These are phyloP conservation scores for Luzula sylvatica DNA, from an alignment of 176 grass and related monocot genomes.

Conservation along the genomic window DNA sequence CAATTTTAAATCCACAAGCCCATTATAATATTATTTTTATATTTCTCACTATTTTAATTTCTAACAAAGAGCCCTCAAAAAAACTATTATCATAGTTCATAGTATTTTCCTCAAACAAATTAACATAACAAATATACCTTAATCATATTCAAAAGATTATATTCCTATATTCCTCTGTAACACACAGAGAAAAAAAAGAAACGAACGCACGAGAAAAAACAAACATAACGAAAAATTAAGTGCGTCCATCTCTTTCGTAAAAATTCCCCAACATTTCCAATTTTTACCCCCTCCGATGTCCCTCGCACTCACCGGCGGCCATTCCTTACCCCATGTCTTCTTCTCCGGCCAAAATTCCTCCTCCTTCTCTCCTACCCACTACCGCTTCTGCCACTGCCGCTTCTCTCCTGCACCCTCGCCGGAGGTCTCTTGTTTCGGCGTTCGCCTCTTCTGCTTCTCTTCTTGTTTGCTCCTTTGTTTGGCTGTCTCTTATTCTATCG, in stretches of 20 bases:
- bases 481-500: constrained; percentile 29
- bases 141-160: neutral
- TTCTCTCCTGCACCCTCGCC: constrained; percentile 36
- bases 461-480: constrained; percentile 30
- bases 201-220: neutral
- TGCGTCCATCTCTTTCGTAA: neutral
- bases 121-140: neutral
- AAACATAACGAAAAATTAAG: neutral
- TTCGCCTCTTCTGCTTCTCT: constrained; percentile 11
- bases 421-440: constrained; percentile 18
- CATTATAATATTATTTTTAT: neutral
- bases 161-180: too few relatives aligned
- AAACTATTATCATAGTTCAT: neutral
- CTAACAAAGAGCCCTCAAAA: neutral
- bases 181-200: neutral
- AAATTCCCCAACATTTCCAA: neutral
- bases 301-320: constrained; percentile 6
- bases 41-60: neutral
- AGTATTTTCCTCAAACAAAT: neutral
- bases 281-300: neutral
- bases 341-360: constrained; percentile 23
- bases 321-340: neutral
- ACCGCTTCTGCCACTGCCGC: constrained; percentile 23
- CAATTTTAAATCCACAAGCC: too few relatives aligned
- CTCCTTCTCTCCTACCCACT: neutral